These are phyloP conservation scores for Termitomyces bulborhizus DNA, from an alignment of 768 basidiomycete species.

Conservation along the genomic window DNA sequence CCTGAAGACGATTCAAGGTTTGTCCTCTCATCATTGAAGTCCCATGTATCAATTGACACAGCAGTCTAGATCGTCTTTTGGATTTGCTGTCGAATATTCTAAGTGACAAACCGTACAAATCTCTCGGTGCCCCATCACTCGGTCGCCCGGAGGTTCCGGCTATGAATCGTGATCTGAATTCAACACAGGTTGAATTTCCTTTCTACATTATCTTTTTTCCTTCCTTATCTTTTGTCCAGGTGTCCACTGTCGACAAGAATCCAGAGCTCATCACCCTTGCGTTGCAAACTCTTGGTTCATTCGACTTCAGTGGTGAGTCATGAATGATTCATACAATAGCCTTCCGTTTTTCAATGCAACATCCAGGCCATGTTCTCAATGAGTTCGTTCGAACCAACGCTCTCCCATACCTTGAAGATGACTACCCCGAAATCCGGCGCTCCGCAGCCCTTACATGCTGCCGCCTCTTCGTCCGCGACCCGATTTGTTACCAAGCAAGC, in stretches of 20 bases:
- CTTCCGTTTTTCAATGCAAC: constrained; percentile 3
- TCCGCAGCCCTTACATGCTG: constrained; percentile 93
- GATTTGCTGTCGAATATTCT: constrained; percentile 79
- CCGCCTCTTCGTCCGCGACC: constrained; percentile 86
- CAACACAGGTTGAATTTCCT: constrained; percentile 33
- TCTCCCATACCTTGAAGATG: constrained; percentile 90
- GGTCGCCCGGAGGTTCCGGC: constrained; percentile 45
- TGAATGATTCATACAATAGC: not conserved
- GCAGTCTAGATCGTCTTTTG: constrained; percentile 70
- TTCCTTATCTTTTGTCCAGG: constrained; percentile 20
- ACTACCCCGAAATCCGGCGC: constrained; percentile 78
- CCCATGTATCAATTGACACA: not conserved
- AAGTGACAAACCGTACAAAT: constrained; percentile 79
- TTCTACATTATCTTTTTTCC: not conserved
- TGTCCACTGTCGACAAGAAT: constrained; percentile 49
- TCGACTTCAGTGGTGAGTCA: constrained; percentile 84
- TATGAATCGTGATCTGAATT: constrained; percentile 44
- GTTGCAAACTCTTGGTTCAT: constrained; percentile 78
- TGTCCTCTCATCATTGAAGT: constrained; percentile 1
- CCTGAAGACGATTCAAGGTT: constrained; percentile 88
- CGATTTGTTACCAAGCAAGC: constrained; percentile 93
- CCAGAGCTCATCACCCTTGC: constrained; percentile 76
- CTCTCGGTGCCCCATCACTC: constrained; percentile 78
- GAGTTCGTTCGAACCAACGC: constrained; percentile 93
- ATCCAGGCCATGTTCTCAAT: constrained; percentile 81